Percentiles rank a stretch among this genome's conserved stretches.
These are phyloP conservation scores for Boletus subparvulus DNA, from an alignment of 768 basidiomycete genomes.

Conservation along the genomic window DNA sequence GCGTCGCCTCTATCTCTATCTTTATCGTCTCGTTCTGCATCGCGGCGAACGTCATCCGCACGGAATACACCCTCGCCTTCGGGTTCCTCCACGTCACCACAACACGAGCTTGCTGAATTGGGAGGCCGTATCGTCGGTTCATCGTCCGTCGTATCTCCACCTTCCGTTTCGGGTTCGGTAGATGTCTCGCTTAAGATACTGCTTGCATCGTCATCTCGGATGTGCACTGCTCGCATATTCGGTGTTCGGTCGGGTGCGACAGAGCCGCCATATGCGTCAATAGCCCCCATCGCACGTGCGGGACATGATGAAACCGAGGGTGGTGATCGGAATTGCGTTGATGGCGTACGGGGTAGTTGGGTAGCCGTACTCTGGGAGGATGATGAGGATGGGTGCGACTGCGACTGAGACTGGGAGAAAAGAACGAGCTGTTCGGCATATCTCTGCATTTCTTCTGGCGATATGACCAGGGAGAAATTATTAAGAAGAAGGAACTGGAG, in stretches of 20 bases:
- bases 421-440: slow-evolving; percentile 89
- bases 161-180: slow-evolving; percentile 50
- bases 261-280: slow-evolving; percentile 50
- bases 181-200: slow-evolving; percentile 41
- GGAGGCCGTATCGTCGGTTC: slow-evolving; percentile 76
- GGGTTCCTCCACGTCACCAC: slow-evolving; percentile 38
- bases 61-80: slow-evolving; percentile 32
- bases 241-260: slow-evolving; percentile 36
- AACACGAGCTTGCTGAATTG: slow-evolving; percentile 40
- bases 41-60: slow-evolving; percentile 12
- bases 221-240: slow-evolving; percentile 22
- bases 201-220: slow-evolving; percentile 33
- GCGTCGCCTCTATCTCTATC: slow-evolving; percentile 32
- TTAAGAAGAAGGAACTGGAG: slow-evolving; percentile 96
- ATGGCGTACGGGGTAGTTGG: slow-evolving; percentile 20
- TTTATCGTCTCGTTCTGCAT: slow-evolving; percentile 20
- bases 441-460: slow-evolving; percentile 87
- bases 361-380: slow-evolving; percentile 22
- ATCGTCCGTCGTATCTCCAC: slow-evolving; percentile 68
- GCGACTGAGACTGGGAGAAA: slow-evolving; percentile 55
- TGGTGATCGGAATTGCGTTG: slow-evolving; percentile 19
- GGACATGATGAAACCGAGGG: slow-evolving; percentile 32
- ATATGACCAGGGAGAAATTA: slow-evolving; percentile 89
- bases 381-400: slow-evolving; percentile 28
- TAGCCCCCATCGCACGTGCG: slow-evolving; percentile 52